These are phyloP conservation scores for Leccinellum rugosiceps DNA, from an alignment of 768 basidiomycete species.

Conservation along the genomic window DNA sequence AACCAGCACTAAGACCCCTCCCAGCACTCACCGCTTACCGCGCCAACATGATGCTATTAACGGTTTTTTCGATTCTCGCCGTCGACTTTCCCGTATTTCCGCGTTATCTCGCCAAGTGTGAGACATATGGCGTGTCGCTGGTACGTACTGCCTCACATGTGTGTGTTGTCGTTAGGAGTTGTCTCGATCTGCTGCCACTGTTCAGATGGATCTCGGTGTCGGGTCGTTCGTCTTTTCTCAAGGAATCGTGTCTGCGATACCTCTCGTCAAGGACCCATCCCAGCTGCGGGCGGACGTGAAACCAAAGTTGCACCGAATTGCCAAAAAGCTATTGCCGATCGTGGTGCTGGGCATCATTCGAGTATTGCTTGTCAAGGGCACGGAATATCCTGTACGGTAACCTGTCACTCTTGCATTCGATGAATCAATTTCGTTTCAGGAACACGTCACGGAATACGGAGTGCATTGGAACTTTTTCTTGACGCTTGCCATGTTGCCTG, in stretches of 20 bases:
- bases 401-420: not conserved
- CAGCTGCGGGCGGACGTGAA: constrained; percentile 48
- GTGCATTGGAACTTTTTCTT: constrained; percentile 99
- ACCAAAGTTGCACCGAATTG: constrained; percentile 47
- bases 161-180: not conserved
- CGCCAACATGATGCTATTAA: constrained; percentile 95
- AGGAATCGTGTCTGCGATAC: constrained; percentile 86
- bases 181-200: not conserved
- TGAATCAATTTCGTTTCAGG: constrained; percentile 43
- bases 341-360: constrained; percentile 72
- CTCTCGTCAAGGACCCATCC: constrained; percentile 61
- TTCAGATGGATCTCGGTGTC: constrained; percentile 95
- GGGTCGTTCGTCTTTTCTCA: constrained; percentile 98
- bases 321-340: constrained; percentile 64
- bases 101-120: constrained; percentile 83
- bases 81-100: constrained; percentile 97
- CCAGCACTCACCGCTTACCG: constrained; percentile 85
- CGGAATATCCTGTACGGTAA: constrained; percentile 83
- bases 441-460: constrained; percentile 95
- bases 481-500: constrained; percentile 78
- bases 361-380: constrained; percentile 84
- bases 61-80: constrained; percentile 85
- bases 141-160: constrained; percentile 42
- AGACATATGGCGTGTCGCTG: constrained; percentile 92
- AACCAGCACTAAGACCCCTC: constrained; percentile 39